Percentiles rank a stretch among this genome's conserved stretches.
Evolutionary conservation across 169 alveolate genomes (phyloP).

Genomic region (Theileria sp.): DNA sequence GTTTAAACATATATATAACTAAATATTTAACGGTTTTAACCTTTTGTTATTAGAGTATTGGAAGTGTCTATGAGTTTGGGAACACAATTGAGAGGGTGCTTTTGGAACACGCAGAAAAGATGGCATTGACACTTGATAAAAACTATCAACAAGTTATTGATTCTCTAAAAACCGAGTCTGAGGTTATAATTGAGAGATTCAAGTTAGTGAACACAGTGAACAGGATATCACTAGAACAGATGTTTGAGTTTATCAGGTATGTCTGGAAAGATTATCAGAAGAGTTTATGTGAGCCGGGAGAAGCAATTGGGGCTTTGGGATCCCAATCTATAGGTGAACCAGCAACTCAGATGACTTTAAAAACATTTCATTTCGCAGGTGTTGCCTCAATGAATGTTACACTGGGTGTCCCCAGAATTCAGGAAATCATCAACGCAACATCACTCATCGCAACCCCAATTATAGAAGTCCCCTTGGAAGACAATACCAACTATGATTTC

Average conservation of each 20-base stretch:
- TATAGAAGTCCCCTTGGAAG: slow-evolving; percentile 84
- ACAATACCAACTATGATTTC: slow-evolving; percentile 61
- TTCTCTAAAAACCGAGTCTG: slow-evolving; percentile 2
- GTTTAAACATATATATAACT: no score
- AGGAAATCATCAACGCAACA: slow-evolving; percentile 97
- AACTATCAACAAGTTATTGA: slow-evolving; percentile 16
- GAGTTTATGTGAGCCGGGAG: slow-evolving; percentile 96
- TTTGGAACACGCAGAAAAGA: slow-evolving; percentile 2
- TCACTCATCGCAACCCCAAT: slow-evolving; percentile 94
- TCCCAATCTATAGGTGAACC: slow-evolving; percentile 99
- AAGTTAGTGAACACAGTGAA: slow-evolving; percentile 46
- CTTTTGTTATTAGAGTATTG: background rate
- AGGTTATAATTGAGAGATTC: slow-evolving; percentile 5
- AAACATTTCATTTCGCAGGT: slow-evolving; percentile 98
- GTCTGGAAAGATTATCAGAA: slow-evolving; percentile 89
- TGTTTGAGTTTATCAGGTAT: slow-evolving; percentile 80
- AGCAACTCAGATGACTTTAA: slow-evolving; percentile 99
- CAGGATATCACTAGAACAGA: slow-evolving; percentile 76
- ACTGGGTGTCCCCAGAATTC: slow-evolving; percentile 98
- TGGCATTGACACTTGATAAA: background rate
- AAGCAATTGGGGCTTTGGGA: slow-evolving; percentile 98
- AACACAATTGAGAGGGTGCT: slow-evolving; percentile 15
- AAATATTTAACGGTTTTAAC: no score
- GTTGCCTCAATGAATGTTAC: slow-evolving; percentile 97
- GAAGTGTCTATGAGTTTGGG: slow-evolving; percentile 17